Base-by-base conservation (phyloP, 352 stramenopile species). In the Phytophthora hybrid region DNA sequence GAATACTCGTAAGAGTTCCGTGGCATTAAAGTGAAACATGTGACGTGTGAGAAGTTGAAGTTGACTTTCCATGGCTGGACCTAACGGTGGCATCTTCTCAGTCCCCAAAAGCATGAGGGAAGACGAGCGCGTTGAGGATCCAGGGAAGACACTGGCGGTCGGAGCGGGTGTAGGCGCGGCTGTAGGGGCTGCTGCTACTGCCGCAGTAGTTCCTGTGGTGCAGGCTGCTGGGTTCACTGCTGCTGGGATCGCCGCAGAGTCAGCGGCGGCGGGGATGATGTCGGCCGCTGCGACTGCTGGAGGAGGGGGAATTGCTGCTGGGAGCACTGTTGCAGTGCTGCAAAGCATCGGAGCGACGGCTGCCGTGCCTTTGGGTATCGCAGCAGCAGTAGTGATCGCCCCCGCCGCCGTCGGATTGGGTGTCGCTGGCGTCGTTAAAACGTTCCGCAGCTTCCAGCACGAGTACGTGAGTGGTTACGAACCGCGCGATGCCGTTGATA, bases 261-360 rank as follows among this genome's bases (percentile, higher is more conserved):
- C 72, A 0, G 64, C 63, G 5, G 83, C 81, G 19, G 81, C 72
- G n/a, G 44, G 55, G 34, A 85, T 86, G 74, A 89, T 89, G 81
- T 84, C 81, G 41, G 58, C 63, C 13, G 66, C 79, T 54, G 83
- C 83, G 5, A 66, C 82, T 53, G 73, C 76, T 9, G 53, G 39
- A 23, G 81, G 83, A 16, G 81, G 81, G 14, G 73, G 61, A 21
- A 66, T 85, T 4, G 63, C 68, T 14, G 56, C 55, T 37, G 78
- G 78, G 9, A 81, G 81, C 66, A 65, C 65, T 6, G 80, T 87
- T 5, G 82, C 82, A 4, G 75, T 79, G 11, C 34, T 87, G 34
- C 84, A 90, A 53, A 85, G 73, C 29, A 78, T 89, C 37, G 82
- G 80, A 7, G 78, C 80, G 2, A 62, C 70, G 5, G 58, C 31